Evolutionary conservation across 257 asterid species (phyloP).

Genomic region (Paulownia fortunei): DNA sequence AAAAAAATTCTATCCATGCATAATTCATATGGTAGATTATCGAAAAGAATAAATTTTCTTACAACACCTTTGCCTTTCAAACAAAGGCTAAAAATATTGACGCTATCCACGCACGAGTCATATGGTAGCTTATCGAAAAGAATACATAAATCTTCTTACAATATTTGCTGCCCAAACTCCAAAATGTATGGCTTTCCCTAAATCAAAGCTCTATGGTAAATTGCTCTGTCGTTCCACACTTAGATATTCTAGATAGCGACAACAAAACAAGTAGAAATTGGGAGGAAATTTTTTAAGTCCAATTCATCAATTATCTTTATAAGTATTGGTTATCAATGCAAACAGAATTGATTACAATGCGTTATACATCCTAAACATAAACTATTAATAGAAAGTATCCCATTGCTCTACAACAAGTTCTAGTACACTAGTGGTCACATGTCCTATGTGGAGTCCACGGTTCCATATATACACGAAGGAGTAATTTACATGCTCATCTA

Average conservation of each 20-base stretch:
- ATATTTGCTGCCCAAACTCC: neutral
- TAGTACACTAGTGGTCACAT: too few species aligned
- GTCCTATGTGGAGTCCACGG: neutral
- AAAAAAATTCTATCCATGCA: neutral
- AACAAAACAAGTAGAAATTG: neutral
- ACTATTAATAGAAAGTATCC: neutral
- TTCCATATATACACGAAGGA: neutral
- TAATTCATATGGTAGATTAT: neutral
- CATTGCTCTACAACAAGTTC: neutral
- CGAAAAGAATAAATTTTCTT: neutral
- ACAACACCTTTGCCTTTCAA: neutral
- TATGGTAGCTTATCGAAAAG: neutral
- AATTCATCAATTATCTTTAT: neutral
- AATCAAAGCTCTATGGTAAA: neutral
- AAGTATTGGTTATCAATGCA: neutral
- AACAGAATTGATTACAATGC: neutral
- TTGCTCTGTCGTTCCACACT: neutral
- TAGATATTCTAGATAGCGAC: neutral
- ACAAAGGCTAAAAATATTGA: neutral
- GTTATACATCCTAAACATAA: neutral
- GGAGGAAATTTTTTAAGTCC: neutral
- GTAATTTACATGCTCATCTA: slow-evolving; percentile 1
- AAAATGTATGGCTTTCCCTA: neutral
- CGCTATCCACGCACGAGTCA: neutral
- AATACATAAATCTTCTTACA: neutral